Percentiles rank a stretch among this genome's conserved stretches.
Evolutionary conservation across 1,284 basidiomycete genomes (phyloP).

Genomic region (Austropuccinia psidii): DNA sequence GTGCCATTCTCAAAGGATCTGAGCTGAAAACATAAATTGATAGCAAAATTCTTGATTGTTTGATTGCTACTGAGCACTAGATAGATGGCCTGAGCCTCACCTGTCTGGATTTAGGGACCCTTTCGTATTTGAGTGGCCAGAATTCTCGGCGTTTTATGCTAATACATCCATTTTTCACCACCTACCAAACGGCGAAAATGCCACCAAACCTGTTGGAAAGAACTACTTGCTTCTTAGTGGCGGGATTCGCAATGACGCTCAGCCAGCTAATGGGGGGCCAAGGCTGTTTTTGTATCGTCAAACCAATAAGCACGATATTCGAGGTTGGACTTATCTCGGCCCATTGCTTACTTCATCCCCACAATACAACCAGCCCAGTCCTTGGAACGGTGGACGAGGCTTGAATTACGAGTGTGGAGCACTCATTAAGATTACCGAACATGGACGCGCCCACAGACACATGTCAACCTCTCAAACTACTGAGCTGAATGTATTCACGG

Average conservation of each 20-base stretch:
- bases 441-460: constrained; percentile 38
- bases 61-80: background rate
- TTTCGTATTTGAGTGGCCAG: constrained; percentile 40
- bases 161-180: constrained; percentile 23
- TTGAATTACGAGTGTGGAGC: constrained; percentile 40
- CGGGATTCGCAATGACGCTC: constrained; percentile 38
- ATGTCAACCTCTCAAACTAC: constrained; percentile 4
- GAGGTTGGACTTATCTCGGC: constrained; percentile 41
- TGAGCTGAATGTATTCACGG: constrained; percentile 39
- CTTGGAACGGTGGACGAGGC: constrained; percentile 40
- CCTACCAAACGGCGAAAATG: background rate
- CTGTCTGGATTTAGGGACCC: constrained; percentile 42
- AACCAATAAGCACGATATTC: constrained; percentile 36
- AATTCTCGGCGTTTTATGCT: constrained; percentile 36
- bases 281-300: constrained; percentile 42
- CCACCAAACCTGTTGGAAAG: constrained; percentile 32
- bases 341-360: constrained; percentile 29
- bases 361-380: constrained; percentile 30
- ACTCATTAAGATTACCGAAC: constrained; percentile 39
- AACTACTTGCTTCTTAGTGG: constrained; percentile 40
- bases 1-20: constrained; percentile 12
- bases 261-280: constrained; percentile 36
- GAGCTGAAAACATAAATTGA: background rate
- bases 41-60: background rate
- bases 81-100: constrained; percentile 29